phyloP scores from a whole-genome alignment of 495 filamentous ascomycete species.

The Xylaria telfairii region DNA sequence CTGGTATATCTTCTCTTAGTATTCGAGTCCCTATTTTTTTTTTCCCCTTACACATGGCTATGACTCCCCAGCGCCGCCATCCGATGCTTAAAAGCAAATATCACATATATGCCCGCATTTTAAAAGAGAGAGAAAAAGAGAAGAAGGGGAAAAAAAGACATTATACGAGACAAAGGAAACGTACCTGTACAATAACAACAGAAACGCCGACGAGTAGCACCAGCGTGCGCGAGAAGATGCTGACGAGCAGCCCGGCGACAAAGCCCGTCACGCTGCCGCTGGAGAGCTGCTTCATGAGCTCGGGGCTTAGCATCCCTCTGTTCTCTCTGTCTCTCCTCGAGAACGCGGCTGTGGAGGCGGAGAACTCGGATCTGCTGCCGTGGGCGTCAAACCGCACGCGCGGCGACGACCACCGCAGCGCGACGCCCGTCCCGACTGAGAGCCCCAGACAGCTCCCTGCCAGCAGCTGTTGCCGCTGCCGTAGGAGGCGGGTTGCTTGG shows the following conservation, averaged over 20 bases:
- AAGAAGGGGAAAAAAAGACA: neutral
- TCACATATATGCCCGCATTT: too few relatives aligned
- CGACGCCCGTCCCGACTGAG: slow-evolving; percentile 34
- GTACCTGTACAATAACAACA: slow-evolving; percentile 73
- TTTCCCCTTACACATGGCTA: too few relatives aligned
- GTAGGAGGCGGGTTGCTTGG: slow-evolving; percentile 14
- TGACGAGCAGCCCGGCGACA: slow-evolving; percentile 70
- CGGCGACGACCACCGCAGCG: slow-evolving; percentile 30
- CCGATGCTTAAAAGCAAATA: too few relatives aligned
- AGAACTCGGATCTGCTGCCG: neutral
- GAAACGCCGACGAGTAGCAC: slow-evolving; percentile 74
- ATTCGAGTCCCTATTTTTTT: too few relatives aligned
- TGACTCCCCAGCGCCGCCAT: too few relatives aligned
- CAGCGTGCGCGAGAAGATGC: slow-evolving; percentile 76
- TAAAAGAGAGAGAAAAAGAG: neutral
- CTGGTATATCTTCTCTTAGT: slow-evolving; percentile 45
- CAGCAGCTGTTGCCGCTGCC: slow-evolving; percentile 28
- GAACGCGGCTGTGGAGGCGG: slow-evolving; percentile 14
- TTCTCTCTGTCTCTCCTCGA: slow-evolving; percentile 23
- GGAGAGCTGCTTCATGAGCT: slow-evolving; percentile 70
- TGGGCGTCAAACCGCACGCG: slow-evolving; percentile 20
- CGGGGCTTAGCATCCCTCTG: slow-evolving; percentile 52
- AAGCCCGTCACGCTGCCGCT: slow-evolving; percentile 73
- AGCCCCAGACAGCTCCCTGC: slow-evolving; percentile 33
- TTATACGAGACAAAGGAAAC: slow-evolving; percentile 29